Evolutionary conservation across 2,329 filamentous ascomycete genomes (phyloP).

Genomic region (Cladophialophora immunda): DNA sequence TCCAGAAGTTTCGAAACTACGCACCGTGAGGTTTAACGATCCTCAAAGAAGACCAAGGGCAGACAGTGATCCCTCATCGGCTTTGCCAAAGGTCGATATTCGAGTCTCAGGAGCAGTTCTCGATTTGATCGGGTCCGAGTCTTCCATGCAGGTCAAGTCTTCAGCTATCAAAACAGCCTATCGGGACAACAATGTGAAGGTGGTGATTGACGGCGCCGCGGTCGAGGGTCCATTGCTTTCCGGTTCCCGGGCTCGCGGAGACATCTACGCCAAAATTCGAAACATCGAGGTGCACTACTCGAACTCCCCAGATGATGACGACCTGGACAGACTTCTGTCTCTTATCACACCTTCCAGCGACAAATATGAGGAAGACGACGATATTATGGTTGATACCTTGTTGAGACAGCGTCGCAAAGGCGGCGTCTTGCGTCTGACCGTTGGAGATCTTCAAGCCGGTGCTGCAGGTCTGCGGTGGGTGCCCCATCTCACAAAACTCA

Average conservation of each 20-base stretch:
- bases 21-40: constrained; percentile 67
- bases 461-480: constrained; percentile 72
- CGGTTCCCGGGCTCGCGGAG: constrained; percentile 59
- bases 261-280: constrained; percentile 69
- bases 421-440: constrained; percentile 75
- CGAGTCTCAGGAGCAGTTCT: constrained; percentile 80
- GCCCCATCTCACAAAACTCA: constrained; percentile 73
- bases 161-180: constrained; percentile 84
- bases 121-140: constrained; percentile 78
- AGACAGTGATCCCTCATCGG: constrained; percentile 32
- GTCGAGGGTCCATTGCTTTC: constrained; percentile 70
- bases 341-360: constrained; percentile 91
- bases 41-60: constrained; percentile 34
- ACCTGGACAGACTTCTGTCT: constrained; percentile 82
- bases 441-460: constrained; percentile 70
- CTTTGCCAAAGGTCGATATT: constrained; percentile 71
- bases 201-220: constrained; percentile 79
- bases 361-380: constrained; percentile 87
- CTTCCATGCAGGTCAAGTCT: constrained; percentile 76
- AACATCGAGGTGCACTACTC: constrained; percentile 78
- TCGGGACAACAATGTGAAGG: constrained; percentile 74
- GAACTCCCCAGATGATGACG: constrained; percentile 75
- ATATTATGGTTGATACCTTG: constrained; percentile 93
- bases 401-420: constrained; percentile 87
- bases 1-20: constrained; percentile 44